Percentiles rank a stretch among this genome's conserved stretches.
phyloP scores from a whole-genome alignment of 108 stramenopile species.

The Heterococcus sp. region DNA sequence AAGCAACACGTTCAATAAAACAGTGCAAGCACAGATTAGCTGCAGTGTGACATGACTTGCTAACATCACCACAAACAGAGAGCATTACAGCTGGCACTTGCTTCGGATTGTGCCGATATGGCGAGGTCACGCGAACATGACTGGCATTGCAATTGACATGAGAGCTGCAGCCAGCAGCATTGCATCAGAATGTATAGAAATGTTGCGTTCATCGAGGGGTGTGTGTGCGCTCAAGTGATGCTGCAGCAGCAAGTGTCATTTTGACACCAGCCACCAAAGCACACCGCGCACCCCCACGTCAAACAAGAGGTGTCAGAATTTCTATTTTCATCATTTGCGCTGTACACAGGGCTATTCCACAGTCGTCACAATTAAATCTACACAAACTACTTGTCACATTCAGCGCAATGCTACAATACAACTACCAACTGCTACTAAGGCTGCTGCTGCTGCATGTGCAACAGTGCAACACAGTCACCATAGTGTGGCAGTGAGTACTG shows the following conservation, averaged over 20 bases:
- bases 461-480: background rate
- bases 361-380: background rate
- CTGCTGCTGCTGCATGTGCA: background rate
- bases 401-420: too few species aligned
- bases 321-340: background rate
- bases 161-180: too few species aligned
- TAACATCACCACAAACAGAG: too few species aligned
- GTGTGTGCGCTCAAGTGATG: background rate
- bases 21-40: too few species aligned
- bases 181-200: background rate
- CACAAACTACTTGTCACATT: too few species aligned
- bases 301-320: conserved; percentile 1
- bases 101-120: too few species aligned
- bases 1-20: background rate
- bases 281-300: background rate
- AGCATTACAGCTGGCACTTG: too few species aligned
- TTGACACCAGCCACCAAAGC: background rate
- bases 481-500: background rate
- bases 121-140: background rate
- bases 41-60: too few species aligned
- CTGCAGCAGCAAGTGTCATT: too few species aligned
- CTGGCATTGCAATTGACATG: too few species aligned
- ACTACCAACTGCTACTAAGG: too few species aligned
- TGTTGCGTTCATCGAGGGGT: background rate
- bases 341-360: background rate